Conservation (phyloP, 176 grass and related monocot genomes). For the Oryza rufipogon region DNA sequence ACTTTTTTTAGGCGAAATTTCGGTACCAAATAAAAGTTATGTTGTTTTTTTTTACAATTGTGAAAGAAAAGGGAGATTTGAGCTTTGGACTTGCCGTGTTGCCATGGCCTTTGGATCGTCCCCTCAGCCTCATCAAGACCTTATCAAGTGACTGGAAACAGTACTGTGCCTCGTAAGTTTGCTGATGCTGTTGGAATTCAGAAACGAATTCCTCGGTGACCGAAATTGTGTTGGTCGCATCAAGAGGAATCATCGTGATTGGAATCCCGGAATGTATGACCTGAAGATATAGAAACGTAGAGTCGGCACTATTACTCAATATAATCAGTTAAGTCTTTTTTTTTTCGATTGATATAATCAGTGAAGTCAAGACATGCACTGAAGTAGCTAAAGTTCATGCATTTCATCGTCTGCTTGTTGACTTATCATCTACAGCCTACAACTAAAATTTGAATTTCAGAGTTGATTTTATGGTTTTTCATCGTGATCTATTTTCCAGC, state of each 20-base stretch:
- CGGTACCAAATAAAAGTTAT: not conserved
- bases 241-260: constrained; percentile 76
- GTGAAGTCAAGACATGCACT: too few species aligned
- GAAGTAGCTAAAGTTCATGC: too few species aligned
- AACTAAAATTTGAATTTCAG: too few species aligned
- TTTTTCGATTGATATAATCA: too few species aligned
- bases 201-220: constrained; percentile 56
- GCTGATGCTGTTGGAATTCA: constrained; percentile 43
- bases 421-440: too few species aligned
- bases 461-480: too few species aligned
- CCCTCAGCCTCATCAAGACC: constrained; percentile 31
- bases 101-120: constrained; percentile 41
- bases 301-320: not conserved
- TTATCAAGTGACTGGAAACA: constrained; percentile 61
- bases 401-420: too few species aligned
- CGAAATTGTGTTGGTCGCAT: constrained; percentile 82
- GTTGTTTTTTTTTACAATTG: not conserved
- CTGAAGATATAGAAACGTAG: constrained; percentile 18
- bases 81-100: constrained; percentile 48
- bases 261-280: constrained; percentile 91
- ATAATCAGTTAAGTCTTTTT: too few species aligned
- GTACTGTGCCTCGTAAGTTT: constrained; percentile 73
- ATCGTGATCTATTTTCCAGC: too few species aligned
- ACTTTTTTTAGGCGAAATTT: not conserved
- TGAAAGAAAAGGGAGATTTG: not conserved